Conservation (phyloP, 768 basidiomycete genomes). For the Leccinum rimulosum region DNA sequence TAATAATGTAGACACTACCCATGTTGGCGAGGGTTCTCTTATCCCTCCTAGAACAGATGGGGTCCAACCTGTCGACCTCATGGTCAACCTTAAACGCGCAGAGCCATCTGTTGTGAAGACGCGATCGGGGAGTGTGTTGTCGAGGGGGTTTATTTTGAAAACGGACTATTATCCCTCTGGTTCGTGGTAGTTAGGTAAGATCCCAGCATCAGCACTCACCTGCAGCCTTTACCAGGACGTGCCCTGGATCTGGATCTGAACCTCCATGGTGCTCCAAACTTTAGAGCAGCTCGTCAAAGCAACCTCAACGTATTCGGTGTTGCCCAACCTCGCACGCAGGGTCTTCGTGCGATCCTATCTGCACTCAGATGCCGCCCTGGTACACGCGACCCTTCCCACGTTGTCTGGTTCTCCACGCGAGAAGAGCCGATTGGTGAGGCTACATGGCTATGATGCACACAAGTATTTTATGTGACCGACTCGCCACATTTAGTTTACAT, state of each 20-base stretch:
- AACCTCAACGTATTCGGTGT: constrained; percentile 91
- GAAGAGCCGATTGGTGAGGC: constrained; percentile 89
- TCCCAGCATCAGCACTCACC: constrained; percentile 4
- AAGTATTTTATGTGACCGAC: background rate
- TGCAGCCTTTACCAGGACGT: constrained; percentile 49
- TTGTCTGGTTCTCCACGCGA: constrained; percentile 95
- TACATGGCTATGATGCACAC: background rate
- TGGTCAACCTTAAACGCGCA: constrained; percentile 60
- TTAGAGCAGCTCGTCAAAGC: constrained; percentile 76
- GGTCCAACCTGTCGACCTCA: constrained; percentile 52
- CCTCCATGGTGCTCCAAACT: constrained; percentile 94
- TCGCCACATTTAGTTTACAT: constrained; percentile 60
- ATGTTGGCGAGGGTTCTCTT: background rate
- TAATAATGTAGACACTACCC: constrained; percentile 7
- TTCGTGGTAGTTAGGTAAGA: constrained; percentile 24
- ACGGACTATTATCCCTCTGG: constrained; percentile 87
- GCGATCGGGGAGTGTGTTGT: constrained; percentile 77
- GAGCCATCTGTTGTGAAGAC: constrained; percentile 79
- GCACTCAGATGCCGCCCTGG: constrained; percentile 74
- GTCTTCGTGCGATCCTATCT: constrained; percentile 85
- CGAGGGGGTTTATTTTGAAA: constrained; percentile 90
- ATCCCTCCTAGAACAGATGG: constrained; percentile 7
- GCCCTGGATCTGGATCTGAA: constrained; percentile 89
- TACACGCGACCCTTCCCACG: constrained; percentile 60
- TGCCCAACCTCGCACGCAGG: constrained; percentile 92